A percentile compares a stretch with the other conserved stretches of the same genome.
These are phyloP conservation scores for Cordyceps tenuipes DNA, from an alignment of 2,329 filamentous ascomycete genomes.

Conservation along the genomic window DNA sequence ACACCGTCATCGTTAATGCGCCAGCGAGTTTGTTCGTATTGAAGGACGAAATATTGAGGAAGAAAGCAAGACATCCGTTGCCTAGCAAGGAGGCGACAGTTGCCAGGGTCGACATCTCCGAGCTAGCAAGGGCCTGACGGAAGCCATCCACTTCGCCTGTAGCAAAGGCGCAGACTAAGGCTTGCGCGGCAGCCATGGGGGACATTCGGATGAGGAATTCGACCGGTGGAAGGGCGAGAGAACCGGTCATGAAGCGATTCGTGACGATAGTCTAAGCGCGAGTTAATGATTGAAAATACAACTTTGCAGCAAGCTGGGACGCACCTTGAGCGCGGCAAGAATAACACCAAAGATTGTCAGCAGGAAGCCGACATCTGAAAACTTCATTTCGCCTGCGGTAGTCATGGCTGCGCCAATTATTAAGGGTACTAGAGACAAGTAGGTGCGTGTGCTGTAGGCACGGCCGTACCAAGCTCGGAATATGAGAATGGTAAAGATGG, in stretches of 20 bases:
- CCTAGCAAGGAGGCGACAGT: constrained; percentile 36
- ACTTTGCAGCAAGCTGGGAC: constrained; percentile 5
- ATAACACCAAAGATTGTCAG: constrained; percentile 47
- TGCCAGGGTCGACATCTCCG: constrained; percentile 27
- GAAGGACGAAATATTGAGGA: constrained; percentile 49
- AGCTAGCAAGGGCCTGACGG: constrained; percentile 26
- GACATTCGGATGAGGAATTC: constrained; percentile 57
- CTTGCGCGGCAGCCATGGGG: constrained; percentile 49
- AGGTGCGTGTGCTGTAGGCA: constrained; percentile 47
- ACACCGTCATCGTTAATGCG: constrained; percentile 51
- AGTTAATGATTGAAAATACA: constrained; percentile 14
- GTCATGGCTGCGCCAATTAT: constrained; percentile 51
- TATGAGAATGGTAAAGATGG: constrained; percentile 54
- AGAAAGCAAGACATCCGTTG: constrained; percentile 46
- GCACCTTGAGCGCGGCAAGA: constrained; percentile 46
- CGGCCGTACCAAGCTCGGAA: constrained; percentile 48
- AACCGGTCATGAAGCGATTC: constrained; percentile 56
- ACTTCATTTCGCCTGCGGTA: constrained; percentile 55
- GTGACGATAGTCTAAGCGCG: constrained; percentile 46
- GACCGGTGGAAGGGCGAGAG: constrained; percentile 46
- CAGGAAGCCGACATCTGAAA: constrained; percentile 48
- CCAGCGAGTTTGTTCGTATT: constrained; percentile 50
- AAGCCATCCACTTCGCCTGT: constrained; percentile 44
- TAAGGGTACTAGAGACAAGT: constrained; percentile 52
- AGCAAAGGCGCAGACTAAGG: constrained; percentile 40